Conservation (phyloP, 192 early-diverging fungal species). For the Coemansia sp. region DNA sequence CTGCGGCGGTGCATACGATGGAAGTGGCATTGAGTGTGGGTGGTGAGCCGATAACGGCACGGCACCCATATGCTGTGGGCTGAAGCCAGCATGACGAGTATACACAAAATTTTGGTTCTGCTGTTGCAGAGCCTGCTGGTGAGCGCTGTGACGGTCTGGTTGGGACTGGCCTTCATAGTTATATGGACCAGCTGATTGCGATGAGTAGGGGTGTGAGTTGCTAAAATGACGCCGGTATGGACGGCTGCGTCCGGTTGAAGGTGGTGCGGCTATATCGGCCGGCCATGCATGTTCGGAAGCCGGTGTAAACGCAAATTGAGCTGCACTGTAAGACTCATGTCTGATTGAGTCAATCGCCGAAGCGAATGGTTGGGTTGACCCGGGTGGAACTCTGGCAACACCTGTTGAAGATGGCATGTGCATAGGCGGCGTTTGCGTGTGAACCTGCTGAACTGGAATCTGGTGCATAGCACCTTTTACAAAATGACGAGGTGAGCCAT, state of each 20-base stretch:
- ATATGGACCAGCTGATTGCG: neutral
- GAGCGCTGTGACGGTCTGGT: neutral
- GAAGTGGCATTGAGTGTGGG: neutral
- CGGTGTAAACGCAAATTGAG: neutral
- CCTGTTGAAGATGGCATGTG: neutral
- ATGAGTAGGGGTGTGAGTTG: neutral
- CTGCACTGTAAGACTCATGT: neutral
- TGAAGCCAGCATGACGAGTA: neutral
- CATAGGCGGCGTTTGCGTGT: neutral
- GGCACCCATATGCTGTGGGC: neutral
- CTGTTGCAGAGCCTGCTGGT: constrained; percentile 2
- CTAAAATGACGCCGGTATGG: neutral
- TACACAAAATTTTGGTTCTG: neutral
- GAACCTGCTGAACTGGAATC: neutral
- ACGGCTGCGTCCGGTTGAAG: neutral
- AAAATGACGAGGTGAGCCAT: neutral
- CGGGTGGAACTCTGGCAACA: neutral
- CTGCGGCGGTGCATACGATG: neutral
- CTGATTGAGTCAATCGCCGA: neutral
- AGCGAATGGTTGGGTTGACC: neutral
- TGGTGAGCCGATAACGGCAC: neutral
- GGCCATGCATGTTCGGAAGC: neutral
- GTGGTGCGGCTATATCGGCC: neutral
- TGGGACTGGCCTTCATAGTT: neutral
- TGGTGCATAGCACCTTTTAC: neutral